Evolutionary conservation across 306 rosid species (phyloP).

Genomic region (Gynostemma pentaphyllum): DNA sequence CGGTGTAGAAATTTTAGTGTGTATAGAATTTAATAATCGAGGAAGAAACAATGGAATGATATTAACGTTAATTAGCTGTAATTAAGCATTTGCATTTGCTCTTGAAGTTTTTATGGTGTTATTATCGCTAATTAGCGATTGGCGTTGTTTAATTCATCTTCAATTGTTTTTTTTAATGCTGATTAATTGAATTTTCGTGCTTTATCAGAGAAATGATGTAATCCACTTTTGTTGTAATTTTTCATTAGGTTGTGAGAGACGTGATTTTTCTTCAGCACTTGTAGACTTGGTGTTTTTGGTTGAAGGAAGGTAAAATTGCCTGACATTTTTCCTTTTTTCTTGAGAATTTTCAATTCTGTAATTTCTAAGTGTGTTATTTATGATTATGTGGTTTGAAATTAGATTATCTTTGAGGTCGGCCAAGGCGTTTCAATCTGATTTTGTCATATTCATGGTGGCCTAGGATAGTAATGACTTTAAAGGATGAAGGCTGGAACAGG

Average conservation of each 20-base stretch:
- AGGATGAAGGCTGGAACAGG: conserved; percentile 10
- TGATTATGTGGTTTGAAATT: background rate
- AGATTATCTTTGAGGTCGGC: conserved; percentile 4
- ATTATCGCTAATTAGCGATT: background rate
- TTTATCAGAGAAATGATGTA: background rate
- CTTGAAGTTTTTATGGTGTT: background rate
- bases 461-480: background rate
- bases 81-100: background rate
- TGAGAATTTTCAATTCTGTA: background rate
- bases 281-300: background rate
- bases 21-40: background rate
- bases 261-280: conserved; percentile 2
- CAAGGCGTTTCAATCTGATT: background rate
- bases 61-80: no score
- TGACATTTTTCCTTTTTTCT: background rate
- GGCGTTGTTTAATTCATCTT: no score
- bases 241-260: background rate
- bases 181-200: background rate
- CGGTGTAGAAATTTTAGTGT: background rate
- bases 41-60: conserved; percentile 4
- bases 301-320: conserved; percentile 11
- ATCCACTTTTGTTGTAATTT: background rate
- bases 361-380: background rate
- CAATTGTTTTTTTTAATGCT: no score
- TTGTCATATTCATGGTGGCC: background rate